phyloP scores from a whole-genome alignment of 805 yeast genomes.

The Ogataea naganishii region DNA sequence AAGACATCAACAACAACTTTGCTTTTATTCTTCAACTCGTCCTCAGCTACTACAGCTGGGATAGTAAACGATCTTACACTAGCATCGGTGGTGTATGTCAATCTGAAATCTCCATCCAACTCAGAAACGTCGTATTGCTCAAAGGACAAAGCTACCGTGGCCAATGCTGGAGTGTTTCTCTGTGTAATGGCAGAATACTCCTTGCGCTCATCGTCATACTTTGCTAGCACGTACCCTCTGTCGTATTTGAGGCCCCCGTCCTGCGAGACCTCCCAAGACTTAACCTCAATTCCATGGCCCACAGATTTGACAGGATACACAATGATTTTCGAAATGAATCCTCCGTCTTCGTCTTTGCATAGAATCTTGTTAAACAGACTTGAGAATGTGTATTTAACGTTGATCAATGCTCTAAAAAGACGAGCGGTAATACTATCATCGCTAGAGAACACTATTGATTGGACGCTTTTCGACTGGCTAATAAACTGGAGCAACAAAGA shows the following conservation, averaged over 20 bases:
- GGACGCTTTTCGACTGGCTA: too few relatives aligned
- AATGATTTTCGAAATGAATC: slow-evolving; percentile 4
- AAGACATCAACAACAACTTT: slow-evolving; percentile 1
- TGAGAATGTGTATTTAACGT: too few relatives aligned
- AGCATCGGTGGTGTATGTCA: slow-evolving; percentile 3
- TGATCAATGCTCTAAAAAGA: too few relatives aligned
- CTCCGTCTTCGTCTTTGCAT: slow-evolving; percentile 5
- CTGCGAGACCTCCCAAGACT: slow-evolving; percentile 6
- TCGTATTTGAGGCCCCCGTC: slow-evolving; percentile 9
- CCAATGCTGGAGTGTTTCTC: slow-evolving; percentile 4
- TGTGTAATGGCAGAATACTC: slow-evolving; percentile 5
- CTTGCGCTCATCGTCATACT: slow-evolving; percentile 3
- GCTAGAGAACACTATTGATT: too few relatives aligned
- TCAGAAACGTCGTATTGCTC: too few relatives aligned
- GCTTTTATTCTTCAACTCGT: too few relatives aligned
- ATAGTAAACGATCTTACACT: slow-evolving; percentile 1
- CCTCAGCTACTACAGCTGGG: slow-evolving; percentile 3
- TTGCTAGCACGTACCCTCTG: slow-evolving; percentile 6
- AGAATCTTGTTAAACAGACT: too few relatives aligned
- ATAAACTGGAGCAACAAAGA: too few relatives aligned
- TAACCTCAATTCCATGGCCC: slow-evolving; percentile 5
- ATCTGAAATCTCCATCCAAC: slow-evolving; percentile 1
- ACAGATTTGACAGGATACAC: slow-evolving; percentile 10
- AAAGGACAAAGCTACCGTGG: slow-evolving; percentile 4
- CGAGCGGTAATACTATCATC: too few relatives aligned